Conservation (phyloP, 768 basidiomycete genomes). For the Tubosaeta sp. region DNA sequence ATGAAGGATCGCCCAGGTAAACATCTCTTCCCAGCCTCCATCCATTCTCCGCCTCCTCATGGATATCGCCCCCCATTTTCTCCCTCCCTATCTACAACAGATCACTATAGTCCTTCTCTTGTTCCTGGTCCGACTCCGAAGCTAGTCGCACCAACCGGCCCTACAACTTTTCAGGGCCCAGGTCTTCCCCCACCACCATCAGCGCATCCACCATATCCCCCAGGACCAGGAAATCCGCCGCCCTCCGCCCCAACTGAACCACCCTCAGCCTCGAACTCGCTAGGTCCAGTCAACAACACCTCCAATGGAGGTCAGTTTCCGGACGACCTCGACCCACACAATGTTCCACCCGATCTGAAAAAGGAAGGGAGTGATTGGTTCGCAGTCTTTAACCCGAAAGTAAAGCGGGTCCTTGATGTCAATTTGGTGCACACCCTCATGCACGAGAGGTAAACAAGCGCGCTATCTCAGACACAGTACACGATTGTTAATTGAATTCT, state of each 20-base stretch:
- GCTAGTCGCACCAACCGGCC: slow-evolving; percentile 25
- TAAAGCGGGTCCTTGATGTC: slow-evolving; percentile 76
- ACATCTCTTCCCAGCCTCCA: slow-evolving; percentile 21
- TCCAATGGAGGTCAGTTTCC: slow-evolving; percentile 32
- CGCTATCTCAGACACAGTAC: neutral
- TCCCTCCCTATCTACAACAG: slow-evolving; percentile 25
- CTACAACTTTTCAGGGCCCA: slow-evolving; percentile 33
- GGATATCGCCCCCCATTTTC: slow-evolving; percentile 23
- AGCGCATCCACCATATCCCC: slow-evolving; percentile 28
- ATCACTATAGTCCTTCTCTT: slow-evolving; percentile 33
- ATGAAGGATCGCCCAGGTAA: slow-evolving; percentile 44
- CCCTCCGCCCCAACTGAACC: slow-evolving; percentile 27
- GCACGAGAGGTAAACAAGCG: slow-evolving; percentile 70
- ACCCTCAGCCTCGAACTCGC: slow-evolving; percentile 17
- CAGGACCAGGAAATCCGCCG: slow-evolving; percentile 31
- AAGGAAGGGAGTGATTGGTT: slow-evolving; percentile 87
- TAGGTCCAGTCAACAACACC: slow-evolving; percentile 24
- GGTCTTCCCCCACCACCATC: slow-evolving; percentile 34
- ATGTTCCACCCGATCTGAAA: slow-evolving; percentile 31
- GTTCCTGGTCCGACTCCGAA: slow-evolving; percentile 41
- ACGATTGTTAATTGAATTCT: slow-evolving; percentile 4
- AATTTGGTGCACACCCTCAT: slow-evolving; percentile 78
- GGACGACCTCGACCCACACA: slow-evolving; percentile 31
- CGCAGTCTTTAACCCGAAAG: slow-evolving; percentile 79
- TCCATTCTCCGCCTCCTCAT: slow-evolving; percentile 33